A percentile compares a stretch with the other conserved stretches of the same genome.
phyloP scores from a whole-genome alignment of 768 basidiomycete species.

The Trametes cubensis region DNA sequence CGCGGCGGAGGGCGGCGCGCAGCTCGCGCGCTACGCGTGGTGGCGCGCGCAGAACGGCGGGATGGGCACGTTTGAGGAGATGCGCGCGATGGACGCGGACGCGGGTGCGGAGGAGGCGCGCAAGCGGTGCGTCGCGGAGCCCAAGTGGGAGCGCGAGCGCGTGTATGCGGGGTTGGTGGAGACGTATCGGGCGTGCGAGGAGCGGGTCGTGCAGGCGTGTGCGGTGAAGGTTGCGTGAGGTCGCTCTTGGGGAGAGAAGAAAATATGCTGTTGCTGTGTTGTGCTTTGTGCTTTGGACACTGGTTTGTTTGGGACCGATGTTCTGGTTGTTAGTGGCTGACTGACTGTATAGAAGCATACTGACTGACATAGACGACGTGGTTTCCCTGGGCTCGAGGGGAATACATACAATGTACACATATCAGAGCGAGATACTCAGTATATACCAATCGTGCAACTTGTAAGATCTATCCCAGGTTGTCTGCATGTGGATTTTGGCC shows the following conservation, averaged over 20 bases:
- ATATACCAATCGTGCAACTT: no score
- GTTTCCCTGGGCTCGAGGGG: no score
- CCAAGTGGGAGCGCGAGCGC: slow-evolving; percentile 44
- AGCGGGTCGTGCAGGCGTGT: slow-evolving; percentile 38
- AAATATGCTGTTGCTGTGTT: neutral
- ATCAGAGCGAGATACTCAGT: no score
- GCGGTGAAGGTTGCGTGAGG: slow-evolving; percentile 1
- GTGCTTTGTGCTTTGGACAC: neutral
- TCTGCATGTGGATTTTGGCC: no score
- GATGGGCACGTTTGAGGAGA: slow-evolving; percentile 62
- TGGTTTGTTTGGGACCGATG: neutral
- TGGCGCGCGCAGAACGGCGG: slow-evolving; percentile 53
- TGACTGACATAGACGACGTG: neutral
- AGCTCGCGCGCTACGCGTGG: slow-evolving; percentile 73
- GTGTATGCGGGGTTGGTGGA: slow-evolving; percentile 59
- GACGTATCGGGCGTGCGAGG: slow-evolving; percentile 60
- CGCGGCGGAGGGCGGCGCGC: slow-evolving; percentile 70
- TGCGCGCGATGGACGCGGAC: slow-evolving; percentile 53
- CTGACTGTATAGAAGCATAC: neutral
- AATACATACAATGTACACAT: no score
- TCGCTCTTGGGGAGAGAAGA: neutral
- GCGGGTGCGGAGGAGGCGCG: slow-evolving; percentile 51
- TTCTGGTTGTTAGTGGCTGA: neutral
- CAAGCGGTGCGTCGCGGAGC: slow-evolving; percentile 64
- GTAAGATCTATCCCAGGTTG: no score